Base-by-base conservation (phyloP, 352 stramenopile species). In the Globisporangium viniferum region DNA sequence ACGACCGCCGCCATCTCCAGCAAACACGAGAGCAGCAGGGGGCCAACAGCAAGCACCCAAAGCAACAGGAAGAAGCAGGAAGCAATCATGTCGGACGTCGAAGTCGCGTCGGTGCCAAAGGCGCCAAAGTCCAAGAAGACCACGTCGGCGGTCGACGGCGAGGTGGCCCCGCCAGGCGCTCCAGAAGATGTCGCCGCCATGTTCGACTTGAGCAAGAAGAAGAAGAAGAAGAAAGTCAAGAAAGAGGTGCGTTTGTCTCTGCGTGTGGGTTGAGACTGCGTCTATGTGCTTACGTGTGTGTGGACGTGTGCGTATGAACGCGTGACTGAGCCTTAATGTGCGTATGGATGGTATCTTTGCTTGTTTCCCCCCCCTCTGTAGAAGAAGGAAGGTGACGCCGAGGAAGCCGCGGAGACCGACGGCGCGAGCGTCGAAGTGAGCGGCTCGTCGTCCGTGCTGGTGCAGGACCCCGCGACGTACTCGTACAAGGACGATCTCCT, bases 401-500 rank as follows among this genome's bases (percentile, higher is more conserved):
- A 73, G 8, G 71, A 74, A 20, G 67, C 64, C 12, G 72, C 62
- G 31, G 71, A 67, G 18, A 68, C 64, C n/a, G n/a, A n/a, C 8
- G 67, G 62, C 9, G 80, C 69, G 4, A 75, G 55, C 57, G 76
- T 61, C 56, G 86, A 66, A 27, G 71, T 72, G 70, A 75, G 68
- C 73, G 85, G 60, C 49, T 78, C 55, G 63, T 76, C 64, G 39
- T 92, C 81, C 10, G 82, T 90, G 73, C 75, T 93, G 61, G 76
- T 92, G 67, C 79, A 95, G 89, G 79, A 97, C 92, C 82, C 79
- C 0, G 89, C 93, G 64, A 97, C 93, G 64, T 99, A 99, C 77
- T 93, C 91, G 60, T 99, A 99, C 84, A 88, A 91, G 75, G 91
- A 98, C 68, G 93, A 98, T 36, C 81, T 99, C 53, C 75, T 99